A percentile compares a stretch with the other conserved stretches of the same genome.
These are phyloP conservation scores for Ceratocystis variospora DNA, from an alignment of 2,329 filamentous ascomycete species.

Conservation along the genomic window DNA sequence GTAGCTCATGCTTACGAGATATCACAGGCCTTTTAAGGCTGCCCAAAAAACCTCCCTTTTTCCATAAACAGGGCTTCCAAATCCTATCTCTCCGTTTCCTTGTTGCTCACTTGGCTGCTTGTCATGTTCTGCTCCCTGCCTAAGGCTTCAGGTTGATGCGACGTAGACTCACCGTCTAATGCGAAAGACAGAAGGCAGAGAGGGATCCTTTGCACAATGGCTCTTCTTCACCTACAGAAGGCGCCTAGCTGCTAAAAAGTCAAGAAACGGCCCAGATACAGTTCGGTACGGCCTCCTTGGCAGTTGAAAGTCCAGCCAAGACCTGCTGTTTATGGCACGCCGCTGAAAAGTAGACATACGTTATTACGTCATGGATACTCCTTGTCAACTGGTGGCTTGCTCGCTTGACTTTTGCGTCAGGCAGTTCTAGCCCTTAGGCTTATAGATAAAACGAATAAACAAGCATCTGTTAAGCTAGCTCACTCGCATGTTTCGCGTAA, in stretches of 20 bases:
- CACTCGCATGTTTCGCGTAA: not conserved
- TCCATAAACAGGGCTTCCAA: not conserved
- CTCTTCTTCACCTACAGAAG: not conserved
- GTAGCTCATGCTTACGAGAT: not conserved
- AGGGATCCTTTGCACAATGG: not conserved
- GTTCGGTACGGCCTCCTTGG: not conserved
- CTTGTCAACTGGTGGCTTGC: not conserved
- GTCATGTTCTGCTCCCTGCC: not conserved
- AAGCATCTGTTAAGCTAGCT: not conserved
- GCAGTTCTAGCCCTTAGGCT: not conserved
- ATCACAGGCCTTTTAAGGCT: not conserved
- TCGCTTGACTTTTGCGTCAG: not conserved
- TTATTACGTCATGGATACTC: not conserved
- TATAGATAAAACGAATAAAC: not conserved
- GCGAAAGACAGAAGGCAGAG: not conserved
- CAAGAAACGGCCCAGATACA: not conserved
- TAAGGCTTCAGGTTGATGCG: not conserved
- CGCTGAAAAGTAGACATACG: not conserved
- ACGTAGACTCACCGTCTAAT: not conserved
- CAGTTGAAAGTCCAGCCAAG: not conserved
- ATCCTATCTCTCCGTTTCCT: not conserved
- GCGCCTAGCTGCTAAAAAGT: accelerated
- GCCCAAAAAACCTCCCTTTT: not conserved
- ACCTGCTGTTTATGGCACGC: not conserved
- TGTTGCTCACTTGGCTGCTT: not conserved